Conservation (phyloP, 73 alveolate genomes). For the Uronychia setigera region DNA sequence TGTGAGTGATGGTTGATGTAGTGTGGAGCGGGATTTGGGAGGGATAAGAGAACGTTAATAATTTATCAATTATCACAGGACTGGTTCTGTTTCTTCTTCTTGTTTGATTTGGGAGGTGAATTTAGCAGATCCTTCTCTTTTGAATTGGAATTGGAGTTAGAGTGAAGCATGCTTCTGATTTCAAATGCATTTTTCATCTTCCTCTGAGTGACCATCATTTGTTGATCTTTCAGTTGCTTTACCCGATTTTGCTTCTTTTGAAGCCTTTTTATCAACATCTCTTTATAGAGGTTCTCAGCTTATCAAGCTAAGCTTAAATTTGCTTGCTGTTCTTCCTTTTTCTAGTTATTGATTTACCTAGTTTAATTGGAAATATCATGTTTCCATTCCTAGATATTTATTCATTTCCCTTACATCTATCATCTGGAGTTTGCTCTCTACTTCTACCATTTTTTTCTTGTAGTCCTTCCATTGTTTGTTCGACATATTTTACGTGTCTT, state of each 20-base stretch:
- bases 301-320: background rate
- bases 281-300: background rate
- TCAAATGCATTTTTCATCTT: background rate
- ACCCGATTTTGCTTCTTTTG: background rate
- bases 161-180: background rate
- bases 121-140: background rate
- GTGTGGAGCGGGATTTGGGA: no score
- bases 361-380: background rate
- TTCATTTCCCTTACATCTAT: background rate
- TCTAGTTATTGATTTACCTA: background rate
- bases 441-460: background rate
- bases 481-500: background rate
- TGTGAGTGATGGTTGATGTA: no score
- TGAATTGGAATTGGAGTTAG: background rate
- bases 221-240: background rate
- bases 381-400: background rate
- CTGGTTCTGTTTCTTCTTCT: background rate
- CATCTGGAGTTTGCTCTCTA: background rate
- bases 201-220: background rate
- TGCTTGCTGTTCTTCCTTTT: background rate
- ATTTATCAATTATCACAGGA: no score
- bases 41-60: no score
- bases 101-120: no score
- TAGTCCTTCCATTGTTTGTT: background rate
- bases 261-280: background rate